Evolutionary conservation across 2,329 filamentous ascomycete species (phyloP).

Genomic region (Neonectria hederae): DNA sequence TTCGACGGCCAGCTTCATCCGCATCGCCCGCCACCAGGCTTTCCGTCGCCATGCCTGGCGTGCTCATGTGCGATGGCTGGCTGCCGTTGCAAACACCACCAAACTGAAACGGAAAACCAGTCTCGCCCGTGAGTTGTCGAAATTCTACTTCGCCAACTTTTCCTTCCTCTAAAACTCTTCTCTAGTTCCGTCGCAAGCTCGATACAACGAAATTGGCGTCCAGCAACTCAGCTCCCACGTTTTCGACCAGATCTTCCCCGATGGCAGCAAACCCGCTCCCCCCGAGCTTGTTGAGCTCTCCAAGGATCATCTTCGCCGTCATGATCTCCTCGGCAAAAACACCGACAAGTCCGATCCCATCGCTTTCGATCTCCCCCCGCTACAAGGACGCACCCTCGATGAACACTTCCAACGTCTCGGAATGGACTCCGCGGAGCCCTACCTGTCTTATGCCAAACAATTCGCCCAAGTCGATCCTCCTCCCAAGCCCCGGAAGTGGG

Average conservation of each 20-base stretch:
- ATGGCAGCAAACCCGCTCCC: slow-evolving; percentile 64
- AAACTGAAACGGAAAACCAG: slow-evolving; percentile 36
- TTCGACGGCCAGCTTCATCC: slow-evolving; percentile 59
- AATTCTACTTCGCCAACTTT: neutral
- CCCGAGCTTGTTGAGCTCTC: slow-evolving; percentile 81
- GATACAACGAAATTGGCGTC: slow-evolving; percentile 92
- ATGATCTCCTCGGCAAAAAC: slow-evolving; percentile 91
- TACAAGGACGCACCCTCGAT: slow-evolving; percentile 85
- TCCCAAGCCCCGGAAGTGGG: slow-evolving; percentile 75
- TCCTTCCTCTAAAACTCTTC: slow-evolving; percentile 3
- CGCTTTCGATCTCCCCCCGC: slow-evolving; percentile 82
- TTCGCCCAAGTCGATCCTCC: slow-evolving; percentile 73
- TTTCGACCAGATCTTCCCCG: slow-evolving; percentile 82
- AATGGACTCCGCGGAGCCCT: slow-evolving; percentile 86
- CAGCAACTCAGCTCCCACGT: slow-evolving; percentile 90
- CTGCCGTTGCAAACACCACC: slow-evolving; percentile 44
- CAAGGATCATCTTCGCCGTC: slow-evolving; percentile 81
- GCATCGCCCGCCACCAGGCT: slow-evolving; percentile 60
- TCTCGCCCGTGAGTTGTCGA: slow-evolving; percentile 53
- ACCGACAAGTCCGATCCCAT: slow-evolving; percentile 80
- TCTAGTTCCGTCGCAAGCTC: slow-evolving; percentile 64
- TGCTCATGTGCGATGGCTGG: slow-evolving; percentile 57
- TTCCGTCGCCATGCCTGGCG: slow-evolving; percentile 50
- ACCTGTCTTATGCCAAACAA: slow-evolving; percentile 76
- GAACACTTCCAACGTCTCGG: slow-evolving; percentile 95